Base-by-base conservation (phyloP, 1,284 basidiomycete species). In the Tylopilus microsporus region DNA sequence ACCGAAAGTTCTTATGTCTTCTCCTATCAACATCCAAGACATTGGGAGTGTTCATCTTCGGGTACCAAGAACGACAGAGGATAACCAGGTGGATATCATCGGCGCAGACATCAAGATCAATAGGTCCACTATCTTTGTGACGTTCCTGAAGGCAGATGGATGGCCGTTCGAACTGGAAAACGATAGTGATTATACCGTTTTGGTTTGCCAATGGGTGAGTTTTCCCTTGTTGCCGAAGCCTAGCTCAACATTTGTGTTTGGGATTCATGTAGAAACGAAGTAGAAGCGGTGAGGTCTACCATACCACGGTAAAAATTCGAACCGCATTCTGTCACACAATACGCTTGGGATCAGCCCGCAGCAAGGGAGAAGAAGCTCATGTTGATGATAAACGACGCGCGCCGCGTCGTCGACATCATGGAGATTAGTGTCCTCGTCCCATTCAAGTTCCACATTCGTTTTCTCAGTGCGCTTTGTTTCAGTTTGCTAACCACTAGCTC, bases 161-260 rank as follows among this genome's bases (percentile, higher is more conserved):
- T 98, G 94, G 93, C 96, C 97, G 1, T 94, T 96, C 73, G 79
- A 82, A 53, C 83, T 99, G 55, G 91, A 95, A 69, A 99, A 99
- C 66, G 86, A 91, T 56, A 96, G 91, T 60, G 87, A 91, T 63
- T 80, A 88, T 60, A 70, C 79, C 1, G 77, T 97, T 66, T 77
- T 77, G 10, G 82, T 98, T 64, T 85, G 79, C 65, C 96, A 99
- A 75, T 83, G 81, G 68, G 93, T 92, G 67, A 68, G 15, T 21
- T 76, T 65, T 48, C n/a, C n/a, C n/a, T n/a, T n/a, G n/a, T n/a
- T n/a, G n/a, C n/a, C n/a, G n/a, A n/a, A n/a, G n/a, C n/a, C n/a
- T n/a, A n/a, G n/a, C n/a, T n/a, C n/a, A n/a, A n/a, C n/a, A n/a
- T 21, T 46, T 18, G 30, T 59, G 10, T 55, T 46, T 45, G 89